These are phyloP conservation scores for Alternaria brassicae DNA, from an alignment of 2,329 filamentous ascomycete genomes.

Conservation along the genomic window DNA sequence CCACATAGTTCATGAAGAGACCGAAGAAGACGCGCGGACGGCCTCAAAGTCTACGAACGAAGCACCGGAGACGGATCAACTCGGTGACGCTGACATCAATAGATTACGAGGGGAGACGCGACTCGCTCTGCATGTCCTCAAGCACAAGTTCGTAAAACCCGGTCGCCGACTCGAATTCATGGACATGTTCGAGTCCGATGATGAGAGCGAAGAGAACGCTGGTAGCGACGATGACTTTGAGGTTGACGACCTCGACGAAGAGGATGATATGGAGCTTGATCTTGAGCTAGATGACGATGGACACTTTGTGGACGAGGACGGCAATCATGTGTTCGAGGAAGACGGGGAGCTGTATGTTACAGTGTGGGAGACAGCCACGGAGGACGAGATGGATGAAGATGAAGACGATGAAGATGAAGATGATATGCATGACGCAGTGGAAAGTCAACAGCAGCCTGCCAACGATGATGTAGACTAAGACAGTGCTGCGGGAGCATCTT, in stretches of 20 bases:
- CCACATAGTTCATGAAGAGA: constrained; percentile 15
- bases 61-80: constrained; percentile 35
- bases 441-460: neutral
- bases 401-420: constrained; percentile 10
- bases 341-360: constrained; percentile 17
- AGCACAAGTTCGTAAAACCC: constrained; percentile 14
- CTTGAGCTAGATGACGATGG: constrained; percentile 18
- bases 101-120: constrained; percentile 18
- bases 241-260: constrained; percentile 13
- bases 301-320: constrained; percentile 23
- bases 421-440: constrained; percentile 7
- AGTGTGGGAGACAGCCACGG: constrained; percentile 9
- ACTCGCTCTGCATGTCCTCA: constrained; percentile 16
- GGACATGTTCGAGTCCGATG: constrained; percentile 3
- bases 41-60: neutral
- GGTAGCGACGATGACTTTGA: constrained; percentile 3
- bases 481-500: neutral
- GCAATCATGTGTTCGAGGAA: constrained; percentile 13
- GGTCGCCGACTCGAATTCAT: neutral
- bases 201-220: neutral
- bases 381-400: constrained; percentile 2
- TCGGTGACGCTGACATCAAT: constrained; percentile 25
- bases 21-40: neutral
- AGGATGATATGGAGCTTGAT: constrained; percentile 21
- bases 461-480: constrained; percentile 8